Conservation (phyloP, 768 basidiomycete genomes). For the Hysterangium stoloniferum region DNA sequence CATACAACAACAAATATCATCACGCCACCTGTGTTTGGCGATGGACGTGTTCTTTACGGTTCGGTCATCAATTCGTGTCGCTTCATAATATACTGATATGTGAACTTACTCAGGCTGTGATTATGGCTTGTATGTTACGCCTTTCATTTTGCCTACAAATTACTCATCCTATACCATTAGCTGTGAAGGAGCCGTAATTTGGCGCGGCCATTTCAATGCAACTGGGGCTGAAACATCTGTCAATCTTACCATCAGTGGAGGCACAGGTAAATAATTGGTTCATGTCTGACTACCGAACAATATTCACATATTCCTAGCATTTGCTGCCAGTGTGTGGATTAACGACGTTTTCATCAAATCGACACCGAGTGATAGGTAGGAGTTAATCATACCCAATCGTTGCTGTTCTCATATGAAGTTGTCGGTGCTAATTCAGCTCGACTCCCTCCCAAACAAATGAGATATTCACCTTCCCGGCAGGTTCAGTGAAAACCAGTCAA, state of each 20-base stretch:
- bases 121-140: slow-evolving; percentile 77
- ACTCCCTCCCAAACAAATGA: slow-evolving; percentile 40
- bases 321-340: slow-evolving; percentile 77
- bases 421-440: background rate
- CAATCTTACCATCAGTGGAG: slow-evolving; percentile 60
- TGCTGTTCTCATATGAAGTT: too few species aligned
- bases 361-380: slow-evolving; percentile 57
- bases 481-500: slow-evolving; percentile 38
- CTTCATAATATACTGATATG: too few species aligned
- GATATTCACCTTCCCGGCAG: slow-evolving; percentile 52
- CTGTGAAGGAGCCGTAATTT: slow-evolving; percentile 76
- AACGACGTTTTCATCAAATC: slow-evolving; percentile 67
- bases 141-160: background rate
- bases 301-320: slow-evolving; percentile 53
- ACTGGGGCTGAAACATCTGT: slow-evolving; percentile 50
- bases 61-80: background rate
- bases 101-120: slow-evolving; percentile 50
- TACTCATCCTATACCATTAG: slow-evolving; percentile 30
- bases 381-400: too few species aligned
- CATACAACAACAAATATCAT: slow-evolving; percentile 71
- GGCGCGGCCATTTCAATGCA: slow-evolving; percentile 72
- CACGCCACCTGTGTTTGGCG: slow-evolving; percentile 59
- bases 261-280: slow-evolving; percentile 45
- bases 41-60: slow-evolving; percentile 73
- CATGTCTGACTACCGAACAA: too few species aligned